Evolutionary conservation across 106 monocot species (phyloP).

Genomic region (Dendrobium officinale): DNA sequence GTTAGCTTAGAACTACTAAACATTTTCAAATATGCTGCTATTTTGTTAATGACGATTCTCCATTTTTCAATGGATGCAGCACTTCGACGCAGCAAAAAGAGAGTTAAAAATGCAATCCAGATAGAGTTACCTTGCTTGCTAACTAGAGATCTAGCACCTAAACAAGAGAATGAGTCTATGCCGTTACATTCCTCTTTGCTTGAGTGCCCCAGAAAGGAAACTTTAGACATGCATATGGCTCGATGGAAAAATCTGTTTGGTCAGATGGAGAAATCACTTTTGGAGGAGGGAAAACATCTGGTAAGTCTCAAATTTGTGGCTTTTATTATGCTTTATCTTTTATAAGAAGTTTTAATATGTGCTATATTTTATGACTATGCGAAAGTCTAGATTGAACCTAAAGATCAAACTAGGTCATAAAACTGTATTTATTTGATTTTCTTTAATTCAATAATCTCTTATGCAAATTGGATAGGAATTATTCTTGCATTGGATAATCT

Average conservation of each 20-base stretch:
- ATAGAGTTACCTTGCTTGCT: conserved; percentile 67
- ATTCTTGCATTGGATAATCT: not conserved
- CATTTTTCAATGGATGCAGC: conserved; percentile 30
- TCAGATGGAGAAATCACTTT: conserved; percentile 65
- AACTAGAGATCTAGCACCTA: conserved; percentile 30
- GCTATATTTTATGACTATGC: not conserved
- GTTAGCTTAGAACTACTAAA: not conserved
- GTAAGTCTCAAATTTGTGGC: conserved; percentile 32
- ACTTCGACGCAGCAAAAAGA: conserved; percentile 67
- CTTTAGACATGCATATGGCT: conserved; percentile 38
- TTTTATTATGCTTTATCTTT: not conserved
- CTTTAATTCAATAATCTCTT: not conserved
- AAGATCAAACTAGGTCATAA: not conserved
- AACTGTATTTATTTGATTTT: not conserved
- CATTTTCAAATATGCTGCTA: not conserved
- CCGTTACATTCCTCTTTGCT: conserved; percentile 15
- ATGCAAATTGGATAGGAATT: not conserved
- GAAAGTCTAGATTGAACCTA: not conserved
- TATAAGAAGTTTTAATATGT: not conserved
- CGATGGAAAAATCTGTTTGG: conserved; percentile 63
- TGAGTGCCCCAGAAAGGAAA: conserved; percentile 11
- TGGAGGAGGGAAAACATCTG: conserved; percentile 65
- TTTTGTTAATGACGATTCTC: not conserved
- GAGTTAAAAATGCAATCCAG: conserved; percentile 62
- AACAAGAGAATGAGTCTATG: conserved; percentile 30